phyloP scores from a whole-genome alignment of 139 green algal species.

The Pseudopediastrum boryanum region DNA sequence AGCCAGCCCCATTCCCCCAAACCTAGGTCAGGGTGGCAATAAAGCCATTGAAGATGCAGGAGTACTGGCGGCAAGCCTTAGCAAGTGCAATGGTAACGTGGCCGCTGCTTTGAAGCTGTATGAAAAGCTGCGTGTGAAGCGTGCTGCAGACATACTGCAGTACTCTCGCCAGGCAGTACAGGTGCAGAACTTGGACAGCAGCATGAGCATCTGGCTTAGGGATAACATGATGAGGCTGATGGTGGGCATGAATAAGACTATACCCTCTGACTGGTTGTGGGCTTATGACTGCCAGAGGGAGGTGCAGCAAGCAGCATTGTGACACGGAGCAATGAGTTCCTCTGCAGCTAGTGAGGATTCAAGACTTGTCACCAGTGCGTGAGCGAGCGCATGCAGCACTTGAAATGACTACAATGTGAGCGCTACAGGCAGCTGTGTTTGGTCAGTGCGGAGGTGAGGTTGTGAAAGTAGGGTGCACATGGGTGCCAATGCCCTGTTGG shows the following conservation, averaged over 20 bases:
- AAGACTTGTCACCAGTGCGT: no score
- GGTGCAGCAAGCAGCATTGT: neutral
- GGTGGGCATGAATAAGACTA: constrained; percentile 4
- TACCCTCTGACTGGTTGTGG: constrained; percentile 31
- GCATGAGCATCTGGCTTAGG: neutral
- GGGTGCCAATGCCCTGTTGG: no score
- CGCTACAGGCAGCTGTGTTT: no score
- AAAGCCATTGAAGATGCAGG: constrained; percentile 39
- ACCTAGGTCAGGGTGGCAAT: constrained; percentile 38
- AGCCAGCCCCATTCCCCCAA: constrained; percentile 39
- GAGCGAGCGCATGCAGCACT: no score
- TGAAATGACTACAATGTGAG: no score
- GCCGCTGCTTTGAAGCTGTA: constrained; percentile 21
- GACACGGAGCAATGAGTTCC: no score
- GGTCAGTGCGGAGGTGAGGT: no score
- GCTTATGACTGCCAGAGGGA: constrained; percentile 20
- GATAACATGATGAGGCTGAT: constrained; percentile 7
- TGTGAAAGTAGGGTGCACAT: no score
- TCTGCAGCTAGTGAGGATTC: no score
- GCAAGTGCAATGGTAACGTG: constrained; percentile 16
- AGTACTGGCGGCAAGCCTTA: constrained; percentile 17
- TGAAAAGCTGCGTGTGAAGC: constrained; percentile 7
- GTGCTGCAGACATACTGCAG: constrained; percentile 10
- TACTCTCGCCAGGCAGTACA: neutral
- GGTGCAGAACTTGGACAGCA: neutral